Percentiles rank a stretch among this genome's conserved stretches.
These are phyloP conservation scores for Suhomyces ambrosiae DNA, from an alignment of 1,139 yeast species.

Conservation along the genomic window DNA sequence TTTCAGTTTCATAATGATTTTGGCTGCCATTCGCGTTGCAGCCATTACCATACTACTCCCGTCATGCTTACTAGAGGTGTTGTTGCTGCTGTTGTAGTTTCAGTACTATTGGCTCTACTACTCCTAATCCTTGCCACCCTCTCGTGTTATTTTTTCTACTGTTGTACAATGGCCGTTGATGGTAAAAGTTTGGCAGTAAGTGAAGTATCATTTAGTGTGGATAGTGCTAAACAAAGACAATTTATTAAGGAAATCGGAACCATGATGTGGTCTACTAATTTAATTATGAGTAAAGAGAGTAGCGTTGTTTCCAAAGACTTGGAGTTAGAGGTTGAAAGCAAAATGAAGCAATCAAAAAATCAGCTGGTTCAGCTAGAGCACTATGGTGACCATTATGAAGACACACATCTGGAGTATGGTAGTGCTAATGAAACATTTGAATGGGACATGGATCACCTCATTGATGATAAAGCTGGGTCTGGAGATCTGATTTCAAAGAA, in stretches of 20 bases:
- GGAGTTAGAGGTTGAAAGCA: too few species aligned
- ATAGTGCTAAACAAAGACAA: background rate
- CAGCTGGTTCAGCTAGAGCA: too few species aligned
- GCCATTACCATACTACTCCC: too few species aligned
- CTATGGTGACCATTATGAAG: background rate
- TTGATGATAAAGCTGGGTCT: background rate
- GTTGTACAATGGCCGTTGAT: background rate
- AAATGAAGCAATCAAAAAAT: too few species aligned
- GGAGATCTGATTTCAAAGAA: background rate
- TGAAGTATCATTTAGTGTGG: background rate
- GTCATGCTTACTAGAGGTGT: too few species aligned
- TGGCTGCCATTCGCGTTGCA: too few species aligned
- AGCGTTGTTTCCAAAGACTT: too few species aligned
- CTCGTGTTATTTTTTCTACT: background rate
- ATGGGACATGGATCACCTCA: conserved; percentile 12
- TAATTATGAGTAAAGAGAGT: too few species aligned
- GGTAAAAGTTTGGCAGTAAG: background rate
- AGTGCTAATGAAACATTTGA: conserved; percentile 23
- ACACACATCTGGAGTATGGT: conserved; percentile 18
- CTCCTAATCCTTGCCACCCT: background rate
- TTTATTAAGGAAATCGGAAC: background rate
- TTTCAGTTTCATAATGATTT: too few species aligned
- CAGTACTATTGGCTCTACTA: background rate
- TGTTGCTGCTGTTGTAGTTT: background rate
- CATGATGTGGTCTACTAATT: too few species aligned